Conservation (phyloP, 805 yeast species). For the Kodamaea neixiangensis region DNA sequence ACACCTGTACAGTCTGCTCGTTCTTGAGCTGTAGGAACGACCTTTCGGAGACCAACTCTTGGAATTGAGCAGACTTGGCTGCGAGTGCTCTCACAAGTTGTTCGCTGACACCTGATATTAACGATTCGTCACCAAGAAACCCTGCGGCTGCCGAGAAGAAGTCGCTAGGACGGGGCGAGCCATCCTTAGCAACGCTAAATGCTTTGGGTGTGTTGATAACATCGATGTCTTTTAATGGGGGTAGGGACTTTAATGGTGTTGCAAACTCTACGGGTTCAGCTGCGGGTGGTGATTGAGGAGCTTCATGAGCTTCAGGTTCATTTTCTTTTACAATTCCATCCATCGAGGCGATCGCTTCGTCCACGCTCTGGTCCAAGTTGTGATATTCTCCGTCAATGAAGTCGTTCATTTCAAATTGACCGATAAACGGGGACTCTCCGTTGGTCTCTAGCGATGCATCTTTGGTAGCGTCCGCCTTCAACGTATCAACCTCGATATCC, state of each 20-base stretch:
- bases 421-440: not conserved
- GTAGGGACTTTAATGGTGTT: slow-evolving; percentile 44
- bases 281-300: not conserved
- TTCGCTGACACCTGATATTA: slow-evolving; percentile 12
- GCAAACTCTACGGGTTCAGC: slow-evolving; percentile 24
- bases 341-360: slow-evolving; percentile 1
- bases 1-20: slow-evolving; percentile 31
- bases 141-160: slow-evolving; percentile 22
- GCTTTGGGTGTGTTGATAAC: slow-evolving; percentile 42
- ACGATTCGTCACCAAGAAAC: slow-evolving; percentile 26
- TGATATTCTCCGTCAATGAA: not conserved
- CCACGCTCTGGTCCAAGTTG: not conserved
- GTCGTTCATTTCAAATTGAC: not conserved
- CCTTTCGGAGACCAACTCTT: slow-evolving; percentile 32
- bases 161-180: slow-evolving; percentile 11
- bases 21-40: slow-evolving; percentile 35
- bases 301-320: not conserved
- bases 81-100: slow-evolving; percentile 22
- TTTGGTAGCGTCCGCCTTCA: too few relatives aligned
- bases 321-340: not conserved
- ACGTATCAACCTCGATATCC: not conserved
- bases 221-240: slow-evolving; percentile 46
- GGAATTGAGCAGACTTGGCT: slow-evolving; percentile 28
- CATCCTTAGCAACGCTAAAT: slow-evolving; percentile 42
- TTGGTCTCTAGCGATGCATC: too few relatives aligned